Percentiles rank a stretch among this genome's conserved stretches.
phyloP scores from a whole-genome alignment of 176 grass and related monocot species.

The Oryza nivara region DNA sequence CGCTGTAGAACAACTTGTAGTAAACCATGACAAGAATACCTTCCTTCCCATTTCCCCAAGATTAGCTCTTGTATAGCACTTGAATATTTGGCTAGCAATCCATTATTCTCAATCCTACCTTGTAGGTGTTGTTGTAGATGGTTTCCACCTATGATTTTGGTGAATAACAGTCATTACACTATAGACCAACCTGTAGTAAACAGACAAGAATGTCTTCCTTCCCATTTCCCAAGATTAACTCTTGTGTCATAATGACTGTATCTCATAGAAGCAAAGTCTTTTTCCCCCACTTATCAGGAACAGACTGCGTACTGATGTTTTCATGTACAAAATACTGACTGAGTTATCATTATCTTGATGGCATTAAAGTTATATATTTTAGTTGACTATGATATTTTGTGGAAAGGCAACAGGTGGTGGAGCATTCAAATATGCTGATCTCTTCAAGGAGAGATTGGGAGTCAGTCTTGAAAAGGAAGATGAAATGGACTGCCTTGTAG shows the following conservation, averaged over 20 bases:
- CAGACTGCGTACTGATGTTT: constrained; percentile 19
- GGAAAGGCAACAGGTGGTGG: constrained; percentile 99
- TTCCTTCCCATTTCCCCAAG: neutral
- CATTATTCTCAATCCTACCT: neutral
- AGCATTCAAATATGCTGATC: constrained; percentile 88
- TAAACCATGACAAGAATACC: neutral
- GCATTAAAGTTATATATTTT: constrained; percentile 18
- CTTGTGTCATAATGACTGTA: neutral
- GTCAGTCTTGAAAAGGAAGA: constrained; percentile 99
- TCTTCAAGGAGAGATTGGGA: constrained; percentile 92
- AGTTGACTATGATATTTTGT: constrained; percentile 54
- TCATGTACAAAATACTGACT: neutral
- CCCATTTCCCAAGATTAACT: neutral
- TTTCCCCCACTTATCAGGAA: neutral
- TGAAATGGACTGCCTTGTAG: constrained; percentile 97
- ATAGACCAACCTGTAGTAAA: constrained; percentile 2
- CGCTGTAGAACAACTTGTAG: neutral
- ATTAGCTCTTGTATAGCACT: constrained; percentile 2
- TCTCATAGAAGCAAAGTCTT: constrained; percentile 5
- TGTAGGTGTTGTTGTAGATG: neutral
- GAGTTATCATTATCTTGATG: constrained; percentile 7
- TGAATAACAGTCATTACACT: neutral
- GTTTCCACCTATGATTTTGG: constrained; percentile 2
- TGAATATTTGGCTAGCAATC: constrained; percentile 3
- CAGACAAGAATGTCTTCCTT: neutral